These are phyloP conservation scores for Aurinia saxatilis DNA, from an alignment of 345 rosid genomes.

Conservation along the genomic window DNA sequence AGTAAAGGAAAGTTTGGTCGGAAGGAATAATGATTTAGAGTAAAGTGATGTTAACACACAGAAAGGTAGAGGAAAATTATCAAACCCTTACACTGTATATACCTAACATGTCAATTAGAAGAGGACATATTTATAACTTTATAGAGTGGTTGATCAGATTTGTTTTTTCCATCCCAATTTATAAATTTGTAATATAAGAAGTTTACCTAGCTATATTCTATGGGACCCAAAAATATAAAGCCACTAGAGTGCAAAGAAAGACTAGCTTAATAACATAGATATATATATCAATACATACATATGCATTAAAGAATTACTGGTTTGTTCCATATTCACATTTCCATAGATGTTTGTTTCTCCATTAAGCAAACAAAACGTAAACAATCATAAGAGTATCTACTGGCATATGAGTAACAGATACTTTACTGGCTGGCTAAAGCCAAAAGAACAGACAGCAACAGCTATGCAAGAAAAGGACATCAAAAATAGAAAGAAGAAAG, in stretches of 20 bases:
- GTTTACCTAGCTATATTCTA: neutral
- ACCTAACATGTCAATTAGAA: constrained; percentile 9
- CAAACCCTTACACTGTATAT: neutral
- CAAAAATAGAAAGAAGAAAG: neutral
- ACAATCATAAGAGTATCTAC: neutral
- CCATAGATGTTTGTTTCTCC: neutral
- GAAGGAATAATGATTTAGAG: neutral
- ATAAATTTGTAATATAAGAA: neutral
- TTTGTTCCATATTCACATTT: neutral
- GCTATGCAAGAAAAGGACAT: neutral
- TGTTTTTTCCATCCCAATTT: neutral
- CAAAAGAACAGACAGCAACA: neutral
- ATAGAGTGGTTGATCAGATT: neutral
- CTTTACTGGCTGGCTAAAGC: constrained; percentile 10
- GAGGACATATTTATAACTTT: neutral
- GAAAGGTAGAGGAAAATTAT: neutral
- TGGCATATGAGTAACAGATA: constrained; percentile 8
- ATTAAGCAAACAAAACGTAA: constrained; percentile 4
- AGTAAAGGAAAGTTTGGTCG: neutral
- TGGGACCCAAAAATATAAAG: neutral
- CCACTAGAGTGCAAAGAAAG: neutral
- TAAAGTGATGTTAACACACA: neutral
- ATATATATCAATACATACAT: neutral
- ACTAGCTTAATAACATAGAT: neutral
- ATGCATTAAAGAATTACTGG: neutral